Evolutionary conservation across 148 eudicot species (phyloP).

Genomic region (Spergularia marina): DNA sequence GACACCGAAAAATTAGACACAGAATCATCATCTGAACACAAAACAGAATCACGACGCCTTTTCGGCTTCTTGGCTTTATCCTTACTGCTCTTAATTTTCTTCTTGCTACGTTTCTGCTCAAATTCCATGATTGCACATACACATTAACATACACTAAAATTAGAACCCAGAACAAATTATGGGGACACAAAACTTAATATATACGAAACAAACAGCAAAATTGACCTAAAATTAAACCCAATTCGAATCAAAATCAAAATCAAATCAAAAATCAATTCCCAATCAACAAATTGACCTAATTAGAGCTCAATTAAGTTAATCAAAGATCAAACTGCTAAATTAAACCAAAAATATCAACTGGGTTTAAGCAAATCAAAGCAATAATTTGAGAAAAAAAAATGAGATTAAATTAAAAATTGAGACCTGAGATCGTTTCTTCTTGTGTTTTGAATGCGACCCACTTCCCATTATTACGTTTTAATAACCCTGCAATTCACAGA

Average conservation of each 20-base stretch:
- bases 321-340: no score
- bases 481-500: background rate
- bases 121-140: slow-evolving; percentile 11
- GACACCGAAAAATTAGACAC: slow-evolving; percentile 32
- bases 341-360: background rate
- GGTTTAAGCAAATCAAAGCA: background rate
- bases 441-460: slow-evolving; percentile 34
- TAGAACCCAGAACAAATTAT: no score
- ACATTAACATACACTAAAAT: slow-evolving; percentile 5
- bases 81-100: slow-evolving; percentile 43
- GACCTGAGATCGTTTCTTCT: slow-evolving; percentile 54
- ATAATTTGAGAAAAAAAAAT: background rate
- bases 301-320: background rate
- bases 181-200: background rate
- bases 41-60: slow-evolving; percentile 36
- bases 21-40: slow-evolving; percentile 44
- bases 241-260: background rate
- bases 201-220: slow-evolving; percentile 2
- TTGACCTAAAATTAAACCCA: background rate
- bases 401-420: slow-evolving; percentile 4
- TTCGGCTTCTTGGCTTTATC: slow-evolving; percentile 54
- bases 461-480: slow-evolving; percentile 13
- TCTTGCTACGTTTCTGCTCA: slow-evolving; percentile 56
- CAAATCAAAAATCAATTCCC: background rate
- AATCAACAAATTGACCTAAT: background rate